Evolutionary conservation across 2,329 filamentous ascomycete genomes (phyloP), one percentile per base, ranked within the genome.

Genomic region (Talaromyces sp.): DNA sequence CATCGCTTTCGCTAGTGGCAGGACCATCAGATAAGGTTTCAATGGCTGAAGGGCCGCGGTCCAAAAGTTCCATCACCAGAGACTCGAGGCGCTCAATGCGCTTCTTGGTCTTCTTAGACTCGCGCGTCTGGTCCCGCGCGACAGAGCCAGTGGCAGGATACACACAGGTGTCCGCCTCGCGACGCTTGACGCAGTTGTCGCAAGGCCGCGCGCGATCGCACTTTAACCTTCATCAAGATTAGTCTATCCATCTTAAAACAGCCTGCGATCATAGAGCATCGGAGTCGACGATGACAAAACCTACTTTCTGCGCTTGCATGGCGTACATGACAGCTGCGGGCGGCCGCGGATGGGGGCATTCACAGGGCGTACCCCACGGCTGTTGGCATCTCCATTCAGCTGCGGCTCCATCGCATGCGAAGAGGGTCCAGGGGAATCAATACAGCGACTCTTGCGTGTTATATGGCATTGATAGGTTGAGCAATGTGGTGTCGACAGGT

Each of bases 291-390:
- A 55, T 55, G 52, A 22, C 27, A 25, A 19, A 17, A 63, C 57
- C 25, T 63, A 63, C 61, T 63, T 63, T 60, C 58, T 59, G 47
- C 57, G 57, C 53, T 63, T 63, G 57, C 61, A 63, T 39, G 61
- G 57, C 19, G 61, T 63, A 42, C 61, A 63, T 39, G 61, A 63
- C 32, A 63, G 61, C 47, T 63, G 61, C 33, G 61, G 61, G 11
- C 61, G 57, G 13, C 61, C 61, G 2, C 61, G 57, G 36, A 60
- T 39, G 27, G 61, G 58, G n/a, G 58, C 57, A 51, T 49, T 60
- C 36, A 54, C 25, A 5, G 53, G 53, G 4, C 61, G 61, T 27
- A 54, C 53, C 44, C 57, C 61, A 47, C 42, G 52, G 27, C 52
- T 19, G 32, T 27, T 51, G 13, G 53, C 27, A 6, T 60, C 58